Evolutionary conservation across 2,329 filamentous ascomycete species (phyloP).

Genomic region (Chaetomium globosum): DNA sequence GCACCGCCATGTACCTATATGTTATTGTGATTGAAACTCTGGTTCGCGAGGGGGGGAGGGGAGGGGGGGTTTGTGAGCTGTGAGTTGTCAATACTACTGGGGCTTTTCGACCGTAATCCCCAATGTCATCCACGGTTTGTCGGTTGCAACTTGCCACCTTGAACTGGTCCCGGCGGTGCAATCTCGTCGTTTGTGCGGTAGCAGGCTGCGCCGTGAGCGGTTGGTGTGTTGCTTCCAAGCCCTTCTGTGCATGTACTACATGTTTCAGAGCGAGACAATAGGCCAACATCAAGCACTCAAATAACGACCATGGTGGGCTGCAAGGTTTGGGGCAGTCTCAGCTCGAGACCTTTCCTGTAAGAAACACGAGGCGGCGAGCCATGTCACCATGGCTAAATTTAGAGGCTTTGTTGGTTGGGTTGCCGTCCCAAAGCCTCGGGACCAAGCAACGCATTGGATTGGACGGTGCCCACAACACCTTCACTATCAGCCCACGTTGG

Average conservation of each 20-base stretch:
- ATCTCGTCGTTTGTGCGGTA: no score
- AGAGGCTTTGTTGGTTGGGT: neutral
- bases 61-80: no score
- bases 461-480: neutral
- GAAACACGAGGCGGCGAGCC: neutral
- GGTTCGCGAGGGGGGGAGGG: no score
- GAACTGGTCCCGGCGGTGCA: neutral
- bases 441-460: neutral
- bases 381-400: neutral
- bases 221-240: no score
- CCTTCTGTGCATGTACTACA: no score
- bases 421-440: constrained; percentile 5
- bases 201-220: no score
- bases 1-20: no score
- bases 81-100: no score
- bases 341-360: neutral
- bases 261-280: neutral
- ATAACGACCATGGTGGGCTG: neutral
- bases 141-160: neutral
- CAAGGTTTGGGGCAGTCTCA: neutral
- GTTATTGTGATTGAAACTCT: no score
- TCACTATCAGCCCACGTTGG: neutral
- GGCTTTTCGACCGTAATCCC: no score
- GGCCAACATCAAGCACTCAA: neutral
- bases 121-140: neutral